Evolutionary conservation across 495 filamentous ascomycete genomes (phyloP).

Genomic region (Filosporella fistucella): DNA sequence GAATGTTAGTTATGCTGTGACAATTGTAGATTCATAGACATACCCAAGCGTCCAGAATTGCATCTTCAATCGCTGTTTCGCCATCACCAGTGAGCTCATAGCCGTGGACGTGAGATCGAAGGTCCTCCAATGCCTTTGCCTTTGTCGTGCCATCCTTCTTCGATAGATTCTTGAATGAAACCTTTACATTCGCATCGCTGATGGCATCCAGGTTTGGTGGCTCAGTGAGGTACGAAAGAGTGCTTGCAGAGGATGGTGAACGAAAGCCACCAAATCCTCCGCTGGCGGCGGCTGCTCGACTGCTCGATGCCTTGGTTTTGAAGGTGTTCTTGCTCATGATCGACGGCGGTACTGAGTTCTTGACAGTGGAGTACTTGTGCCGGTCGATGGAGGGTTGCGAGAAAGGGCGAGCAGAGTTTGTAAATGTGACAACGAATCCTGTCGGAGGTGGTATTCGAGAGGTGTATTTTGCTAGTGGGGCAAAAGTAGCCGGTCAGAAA

Average conservation of each 20-base stretch:
- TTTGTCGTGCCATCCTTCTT: slow-evolving; percentile 95
- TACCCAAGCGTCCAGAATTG: slow-evolving; percentile 84
- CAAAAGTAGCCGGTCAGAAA: too few species aligned
- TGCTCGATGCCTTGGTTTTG: slow-evolving; percentile 71
- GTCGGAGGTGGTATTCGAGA: too few species aligned
- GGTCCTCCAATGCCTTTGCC: slow-evolving; percentile 85
- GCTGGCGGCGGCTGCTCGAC: slow-evolving; percentile 46
- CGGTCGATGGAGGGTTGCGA: too few species aligned
- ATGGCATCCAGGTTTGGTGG: slow-evolving; percentile 77
- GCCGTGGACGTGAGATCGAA: slow-evolving; percentile 51
- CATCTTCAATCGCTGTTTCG: slow-evolving; percentile 72
- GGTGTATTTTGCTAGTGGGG: too few species aligned
- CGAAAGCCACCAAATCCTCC: slow-evolving; percentile 43
- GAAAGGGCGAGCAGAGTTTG: too few species aligned
- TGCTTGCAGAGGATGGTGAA: slow-evolving; percentile 33
- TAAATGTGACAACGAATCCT: too few species aligned
- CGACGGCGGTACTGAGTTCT: too few species aligned
- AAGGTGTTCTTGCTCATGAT: slow-evolving; percentile 48
- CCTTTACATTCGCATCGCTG: slow-evolving; percentile 72
- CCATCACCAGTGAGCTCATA: slow-evolving; percentile 39
- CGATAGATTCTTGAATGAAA: slow-evolving; percentile 84
- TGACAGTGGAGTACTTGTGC: too few species aligned
- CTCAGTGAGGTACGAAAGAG: slow-evolving; percentile 80
- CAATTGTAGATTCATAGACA: slow-evolving; percentile 30
- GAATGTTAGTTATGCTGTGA: slow-evolving; percentile 26